phyloP scores from a whole-genome alignment of 2,329 filamentous ascomycete genomes.

The Scedosporium apiospermum region DNA sequence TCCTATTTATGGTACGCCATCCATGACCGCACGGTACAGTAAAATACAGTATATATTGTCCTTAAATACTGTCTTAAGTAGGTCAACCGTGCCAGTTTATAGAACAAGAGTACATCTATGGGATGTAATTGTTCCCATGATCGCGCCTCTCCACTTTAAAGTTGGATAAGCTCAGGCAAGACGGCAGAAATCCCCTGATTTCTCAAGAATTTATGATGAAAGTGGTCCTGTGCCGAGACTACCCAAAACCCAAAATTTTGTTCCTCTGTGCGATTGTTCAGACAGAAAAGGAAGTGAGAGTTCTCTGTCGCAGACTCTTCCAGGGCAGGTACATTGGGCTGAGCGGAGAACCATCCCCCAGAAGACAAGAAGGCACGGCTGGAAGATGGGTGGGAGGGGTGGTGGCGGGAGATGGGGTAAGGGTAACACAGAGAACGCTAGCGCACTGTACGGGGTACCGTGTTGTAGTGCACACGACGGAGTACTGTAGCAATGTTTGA shows the following conservation, averaged over 20 bases:
- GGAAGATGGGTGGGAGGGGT: neutral
- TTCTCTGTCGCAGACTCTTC: neutral
- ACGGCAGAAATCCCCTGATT: neutral
- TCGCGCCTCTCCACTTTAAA: neutral
- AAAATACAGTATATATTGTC: neutral
- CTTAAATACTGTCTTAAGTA: neutral
- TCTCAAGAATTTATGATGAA: too few species aligned
- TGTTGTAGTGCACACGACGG: neutral
- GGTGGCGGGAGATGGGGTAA: conserved; percentile 1
- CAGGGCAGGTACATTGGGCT: neutral
- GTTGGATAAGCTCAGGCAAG: neutral
- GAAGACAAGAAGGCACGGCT: neutral
- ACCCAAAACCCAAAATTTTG: too few species aligned
- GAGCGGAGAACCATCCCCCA: neutral
- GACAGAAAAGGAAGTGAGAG: neutral
- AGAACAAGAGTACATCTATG: neutral
- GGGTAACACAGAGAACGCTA: neutral
- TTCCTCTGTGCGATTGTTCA: too few species aligned
- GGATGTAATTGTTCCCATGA: neutral
- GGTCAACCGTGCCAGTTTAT: neutral
- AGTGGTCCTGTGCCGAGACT: neutral
- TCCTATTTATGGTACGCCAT: neutral
- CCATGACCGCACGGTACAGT: neutral
- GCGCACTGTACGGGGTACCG: neutral
- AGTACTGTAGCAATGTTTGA: too few species aligned